Conservation (phyloP, 495 filamentous ascomycete genomes). For the Penicillium maclennaniae region DNA sequence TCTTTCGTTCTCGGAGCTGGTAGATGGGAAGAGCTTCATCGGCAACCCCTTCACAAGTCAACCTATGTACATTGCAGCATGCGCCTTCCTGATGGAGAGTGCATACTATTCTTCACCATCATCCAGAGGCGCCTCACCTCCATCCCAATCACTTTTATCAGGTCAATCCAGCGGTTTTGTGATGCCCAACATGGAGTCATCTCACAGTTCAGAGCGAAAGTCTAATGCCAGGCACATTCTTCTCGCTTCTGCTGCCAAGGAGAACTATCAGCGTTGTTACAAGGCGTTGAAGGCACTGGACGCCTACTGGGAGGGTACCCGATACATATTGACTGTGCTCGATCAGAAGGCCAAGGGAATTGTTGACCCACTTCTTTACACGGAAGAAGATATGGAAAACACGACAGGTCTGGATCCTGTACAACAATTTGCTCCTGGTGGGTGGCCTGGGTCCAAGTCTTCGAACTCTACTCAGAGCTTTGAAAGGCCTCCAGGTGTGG, state of each 20-base stretch:
- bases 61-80: slow-evolving; percentile 85
- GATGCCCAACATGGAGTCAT: slow-evolving; percentile 36
- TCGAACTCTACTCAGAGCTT: slow-evolving; percentile 21
- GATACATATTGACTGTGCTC: slow-evolving; percentile 80
- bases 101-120: slow-evolving; percentile 46
- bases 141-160: slow-evolving; percentile 29
- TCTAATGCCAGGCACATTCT: slow-evolving; percentile 64
- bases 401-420: slow-evolving; percentile 39
- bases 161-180: slow-evolving; percentile 42
- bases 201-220: slow-evolving; percentile 38
- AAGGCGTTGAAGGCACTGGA: slow-evolving; percentile 73
- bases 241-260: slow-evolving; percentile 68
- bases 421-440: slow-evolving; percentile 38
- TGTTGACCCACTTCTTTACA: slow-evolving; percentile 75
- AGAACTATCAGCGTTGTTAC: slow-evolving; percentile 79
- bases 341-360: slow-evolving; percentile 84
- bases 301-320: slow-evolving; percentile 78
- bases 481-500: slow-evolving; percentile 24
- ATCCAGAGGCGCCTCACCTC: slow-evolving; percentile 29
- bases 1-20: slow-evolving; percentile 69
- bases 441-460: slow-evolving; percentile 39
- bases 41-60: slow-evolving; percentile 86
- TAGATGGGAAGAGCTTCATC: slow-evolving; percentile 75
- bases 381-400: slow-evolving; percentile 71
- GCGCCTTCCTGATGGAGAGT: slow-evolving; percentile 80